A percentile compares a stretch with the other conserved stretches of the same genome.
These are phyloP conservation scores for Monosporascus sp. DNA, from an alignment of 2,329 filamentous ascomycete genomes.

Conservation along the genomic window DNA sequence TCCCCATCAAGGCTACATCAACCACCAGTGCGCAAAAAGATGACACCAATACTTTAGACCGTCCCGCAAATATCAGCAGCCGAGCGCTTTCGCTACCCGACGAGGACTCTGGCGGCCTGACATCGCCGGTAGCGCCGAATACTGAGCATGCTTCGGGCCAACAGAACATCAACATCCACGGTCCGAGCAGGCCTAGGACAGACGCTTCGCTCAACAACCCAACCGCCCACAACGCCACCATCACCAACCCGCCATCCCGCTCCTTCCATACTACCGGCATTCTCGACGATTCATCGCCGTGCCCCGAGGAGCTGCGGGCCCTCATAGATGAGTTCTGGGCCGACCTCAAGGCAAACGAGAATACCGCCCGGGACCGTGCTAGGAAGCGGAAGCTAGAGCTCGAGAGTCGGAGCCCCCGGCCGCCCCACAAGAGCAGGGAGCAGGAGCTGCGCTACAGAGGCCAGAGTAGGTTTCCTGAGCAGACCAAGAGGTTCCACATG, in stretches of 20 bases:
- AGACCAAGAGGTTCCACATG: slow-evolving; percentile 1
- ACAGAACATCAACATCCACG: not conserved
- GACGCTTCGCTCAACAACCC: not conserved
- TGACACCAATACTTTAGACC: not conserved
- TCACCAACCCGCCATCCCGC: not conserved
- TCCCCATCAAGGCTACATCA: slow-evolving; percentile 2
- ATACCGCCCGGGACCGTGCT: not conserved
- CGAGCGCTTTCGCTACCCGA: not conserved
- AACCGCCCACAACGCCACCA: not conserved
- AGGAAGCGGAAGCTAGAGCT: not conserved
- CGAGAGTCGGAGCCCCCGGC: not conserved
- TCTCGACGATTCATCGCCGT: no score
- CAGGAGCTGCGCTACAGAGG: not conserved
- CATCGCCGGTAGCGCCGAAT: not conserved
- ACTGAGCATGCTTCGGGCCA: not conserved
- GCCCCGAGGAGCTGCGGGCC: not conserved
- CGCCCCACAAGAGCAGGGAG: not conserved
- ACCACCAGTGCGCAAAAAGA: not conserved
- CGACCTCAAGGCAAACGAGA: not conserved
- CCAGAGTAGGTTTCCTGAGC: slow-evolving; percentile 4
- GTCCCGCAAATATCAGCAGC: not conserved
- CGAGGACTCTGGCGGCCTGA: no score
- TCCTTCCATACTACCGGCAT: not conserved
- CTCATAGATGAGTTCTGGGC: not conserved
- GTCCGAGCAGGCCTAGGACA: not conserved